These are phyloP conservation scores for Begonia fuchsioides DNA, from an alignment of 306 rosid genomes.

Conservation along the genomic window DNA sequence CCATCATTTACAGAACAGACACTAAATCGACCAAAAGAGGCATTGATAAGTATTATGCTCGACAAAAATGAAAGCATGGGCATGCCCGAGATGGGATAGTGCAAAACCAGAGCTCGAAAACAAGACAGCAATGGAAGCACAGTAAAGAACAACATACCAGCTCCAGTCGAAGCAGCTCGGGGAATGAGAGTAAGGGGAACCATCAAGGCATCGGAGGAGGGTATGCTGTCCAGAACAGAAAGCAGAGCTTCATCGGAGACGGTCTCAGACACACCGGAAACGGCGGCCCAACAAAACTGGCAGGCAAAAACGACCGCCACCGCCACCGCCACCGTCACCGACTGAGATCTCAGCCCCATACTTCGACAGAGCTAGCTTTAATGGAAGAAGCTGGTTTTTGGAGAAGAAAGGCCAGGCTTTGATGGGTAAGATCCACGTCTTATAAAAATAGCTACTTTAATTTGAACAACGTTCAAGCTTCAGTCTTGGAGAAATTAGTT, in stretches of 20 bases:
- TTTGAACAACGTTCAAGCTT: too few species aligned
- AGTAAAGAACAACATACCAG: constrained; percentile 27
- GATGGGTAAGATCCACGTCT: too few species aligned
- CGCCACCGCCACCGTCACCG: constrained; percentile 15
- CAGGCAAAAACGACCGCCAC: neutral
- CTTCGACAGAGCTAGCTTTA: neutral
- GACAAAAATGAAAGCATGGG: too few species aligned
- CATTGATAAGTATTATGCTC: too few species aligned
- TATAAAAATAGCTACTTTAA: too few species aligned
- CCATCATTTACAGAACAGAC: too few species aligned
- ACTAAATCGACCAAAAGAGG: too few species aligned
- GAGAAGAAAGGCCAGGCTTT: too few species aligned
- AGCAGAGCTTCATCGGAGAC: constrained; percentile 2
- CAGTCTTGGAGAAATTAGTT: too few species aligned
- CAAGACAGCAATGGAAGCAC: neutral
- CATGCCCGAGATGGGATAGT: too few species aligned
- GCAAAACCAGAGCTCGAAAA: neutral
- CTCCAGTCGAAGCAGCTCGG: constrained; percentile 62
- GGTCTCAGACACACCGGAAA: constrained; percentile 19
- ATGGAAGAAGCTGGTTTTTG: too few species aligned
- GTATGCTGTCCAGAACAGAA: constrained; percentile 16
- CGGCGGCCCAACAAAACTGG: constrained; percentile 19
- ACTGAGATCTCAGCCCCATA: neutral
- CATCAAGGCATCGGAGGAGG: constrained; percentile 31
- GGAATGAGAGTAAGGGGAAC: constrained; percentile 58